Conservation (phyloP, 2,329 filamentous ascomycete species). For the Fusarium annulatum region DNA sequence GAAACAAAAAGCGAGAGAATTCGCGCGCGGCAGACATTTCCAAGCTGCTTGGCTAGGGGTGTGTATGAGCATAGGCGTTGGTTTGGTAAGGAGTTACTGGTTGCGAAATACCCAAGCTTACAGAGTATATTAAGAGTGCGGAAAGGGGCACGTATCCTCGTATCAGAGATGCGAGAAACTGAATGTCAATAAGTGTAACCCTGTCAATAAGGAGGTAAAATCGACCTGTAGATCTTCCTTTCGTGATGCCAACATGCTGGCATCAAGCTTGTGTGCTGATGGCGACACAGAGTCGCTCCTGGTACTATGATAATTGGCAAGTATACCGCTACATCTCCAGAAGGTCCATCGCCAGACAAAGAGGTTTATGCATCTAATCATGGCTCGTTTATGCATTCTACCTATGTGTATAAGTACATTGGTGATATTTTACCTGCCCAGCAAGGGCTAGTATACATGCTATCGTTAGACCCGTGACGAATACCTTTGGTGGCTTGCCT, state of each 20-base stretch:
- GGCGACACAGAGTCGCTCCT: not conserved
- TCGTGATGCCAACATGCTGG: not conserved
- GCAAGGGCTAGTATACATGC: conserved; percentile 30
- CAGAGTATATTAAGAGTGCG: not conserved
- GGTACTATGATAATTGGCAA: not conserved
- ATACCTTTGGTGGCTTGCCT: conserved; percentile 5
- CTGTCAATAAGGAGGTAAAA: not conserved
- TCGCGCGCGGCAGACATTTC: conserved; percentile 67
- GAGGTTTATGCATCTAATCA: conserved; percentile 8
- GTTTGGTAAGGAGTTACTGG: not conserved
- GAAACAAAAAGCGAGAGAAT: conserved; percentile 65
- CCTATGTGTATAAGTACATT: conserved; percentile 18
- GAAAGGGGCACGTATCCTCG: not conserved
- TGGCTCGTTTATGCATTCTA: conserved; percentile 35
- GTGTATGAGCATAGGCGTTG: not conserved
- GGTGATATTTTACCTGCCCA: conserved; percentile 18
- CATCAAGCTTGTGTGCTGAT: not conserved
- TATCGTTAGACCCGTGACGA: not conserved
- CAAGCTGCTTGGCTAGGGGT: conserved; percentile 56
- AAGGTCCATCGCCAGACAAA: not conserved
- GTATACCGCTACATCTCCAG: no score
- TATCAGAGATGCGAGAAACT: not conserved
- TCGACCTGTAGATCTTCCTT: not conserved
- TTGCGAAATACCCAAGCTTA: conserved; percentile 5
- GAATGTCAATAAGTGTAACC: not conserved